Conservation (phyloP, 768 basidiomycete species). For the Russula sp. region DNA sequence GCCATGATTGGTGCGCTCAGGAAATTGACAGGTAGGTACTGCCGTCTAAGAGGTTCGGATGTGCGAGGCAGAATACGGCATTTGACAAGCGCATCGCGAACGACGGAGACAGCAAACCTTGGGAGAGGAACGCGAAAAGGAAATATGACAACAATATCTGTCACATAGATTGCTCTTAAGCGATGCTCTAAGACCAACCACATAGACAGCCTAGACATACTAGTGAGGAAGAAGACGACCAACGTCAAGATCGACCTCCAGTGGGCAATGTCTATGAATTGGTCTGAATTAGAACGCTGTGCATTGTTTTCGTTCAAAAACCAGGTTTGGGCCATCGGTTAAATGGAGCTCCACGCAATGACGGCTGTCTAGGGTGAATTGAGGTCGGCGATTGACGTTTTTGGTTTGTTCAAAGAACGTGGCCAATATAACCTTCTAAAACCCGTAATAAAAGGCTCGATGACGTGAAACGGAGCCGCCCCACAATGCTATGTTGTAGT, state of each 20-base stretch:
- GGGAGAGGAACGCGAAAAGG: constrained; percentile 23
- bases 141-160: constrained; percentile 23
- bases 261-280: background rate
- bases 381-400: background rate
- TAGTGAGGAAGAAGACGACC: constrained; percentile 14
- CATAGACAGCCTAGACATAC: background rate
- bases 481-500: too few species aligned
- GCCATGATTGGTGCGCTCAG: constrained; percentile 31
- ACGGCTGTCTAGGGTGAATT: background rate
- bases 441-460: background rate
- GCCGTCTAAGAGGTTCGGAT: background rate
- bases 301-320: background rate
- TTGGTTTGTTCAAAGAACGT: too few species aligned
- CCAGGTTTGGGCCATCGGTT: background rate
- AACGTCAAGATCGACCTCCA: constrained; percentile 18
- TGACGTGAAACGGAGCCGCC: constrained; percentile 3
- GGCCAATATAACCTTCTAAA: background rate
- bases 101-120: background rate
- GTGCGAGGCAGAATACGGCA: constrained; percentile 13
- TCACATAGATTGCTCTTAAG: background rate
- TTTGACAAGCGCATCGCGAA: constrained; percentile 9
- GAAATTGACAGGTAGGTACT: constrained; percentile 29
- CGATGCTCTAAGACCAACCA: background rate
- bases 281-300: background rate
- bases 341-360: background rate